Percentiles rank a stretch among this genome's conserved stretches.
Evolutionary conservation across 2,329 filamentous ascomycete species (phyloP).

Genomic region (Calonectria hongkongensis): DNA sequence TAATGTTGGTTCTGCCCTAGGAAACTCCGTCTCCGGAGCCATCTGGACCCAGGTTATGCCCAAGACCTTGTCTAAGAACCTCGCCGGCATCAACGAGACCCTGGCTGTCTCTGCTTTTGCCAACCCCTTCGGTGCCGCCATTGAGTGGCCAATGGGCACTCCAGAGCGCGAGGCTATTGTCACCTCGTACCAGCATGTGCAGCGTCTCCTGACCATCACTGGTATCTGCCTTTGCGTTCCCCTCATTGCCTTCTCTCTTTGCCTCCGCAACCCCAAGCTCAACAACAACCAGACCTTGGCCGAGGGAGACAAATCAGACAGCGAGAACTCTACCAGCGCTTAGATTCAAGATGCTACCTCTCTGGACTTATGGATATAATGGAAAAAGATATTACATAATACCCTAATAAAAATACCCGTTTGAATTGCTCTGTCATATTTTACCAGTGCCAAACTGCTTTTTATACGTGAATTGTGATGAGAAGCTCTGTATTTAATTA

Average conservation of each 20-base stretch:
- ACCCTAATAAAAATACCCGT: constrained; percentile 20
- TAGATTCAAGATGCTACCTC: constrained; percentile 13
- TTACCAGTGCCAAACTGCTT: neutral
- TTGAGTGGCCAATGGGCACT: constrained; percentile 64
- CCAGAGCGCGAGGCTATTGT: constrained; percentile 66
- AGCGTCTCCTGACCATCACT: constrained; percentile 68
- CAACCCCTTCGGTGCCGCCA: constrained; percentile 60
- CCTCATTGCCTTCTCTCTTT: constrained; percentile 65
- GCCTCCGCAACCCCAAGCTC: constrained; percentile 67
- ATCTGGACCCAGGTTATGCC: constrained; percentile 78
- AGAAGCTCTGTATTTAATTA: neutral
- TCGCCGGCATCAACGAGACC: constrained; percentile 60
- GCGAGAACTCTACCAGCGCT: constrained; percentile 12
- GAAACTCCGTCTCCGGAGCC: constrained; percentile 76
- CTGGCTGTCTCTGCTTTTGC: constrained; percentile 60
- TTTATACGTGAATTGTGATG: neutral
- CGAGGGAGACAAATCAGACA: constrained; percentile 52
- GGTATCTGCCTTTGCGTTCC: constrained; percentile 70
- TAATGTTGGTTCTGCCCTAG: constrained; percentile 77
- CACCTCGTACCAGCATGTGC: constrained; percentile 66
- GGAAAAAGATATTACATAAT: constrained; percentile 1
- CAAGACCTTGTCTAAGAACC: constrained; percentile 62
- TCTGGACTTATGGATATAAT: constrained; percentile 3
- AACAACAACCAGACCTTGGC: constrained; percentile 67
- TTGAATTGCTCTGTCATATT: neutral